phyloP scores from a whole-genome alignment of 257 asterid genomes.

The Nicotiana paniculata region DNA sequence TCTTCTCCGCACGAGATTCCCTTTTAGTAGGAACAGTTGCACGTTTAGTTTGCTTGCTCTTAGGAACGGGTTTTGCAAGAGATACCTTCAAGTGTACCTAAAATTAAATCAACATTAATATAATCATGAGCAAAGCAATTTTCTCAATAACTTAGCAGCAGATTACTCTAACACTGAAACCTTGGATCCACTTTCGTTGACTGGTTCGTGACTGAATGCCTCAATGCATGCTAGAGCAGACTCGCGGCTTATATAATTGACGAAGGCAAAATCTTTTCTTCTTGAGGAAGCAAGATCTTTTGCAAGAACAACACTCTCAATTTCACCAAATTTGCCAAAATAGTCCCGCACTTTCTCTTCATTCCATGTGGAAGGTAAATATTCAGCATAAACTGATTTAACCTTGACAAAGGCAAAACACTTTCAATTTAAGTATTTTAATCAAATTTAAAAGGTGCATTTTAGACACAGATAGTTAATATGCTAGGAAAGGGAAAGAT shows the following conservation, averaged over 20 bases:
- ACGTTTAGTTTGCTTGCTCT: conserved; percentile 31
- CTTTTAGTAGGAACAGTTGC: conserved; percentile 18
- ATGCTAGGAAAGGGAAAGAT: not conserved
- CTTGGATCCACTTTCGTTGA: conserved; percentile 38
- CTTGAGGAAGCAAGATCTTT: conserved; percentile 45
- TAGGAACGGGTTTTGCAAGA: conserved; percentile 50
- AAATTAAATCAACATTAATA: conserved; percentile 18
- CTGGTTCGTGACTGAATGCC: conserved; percentile 35
- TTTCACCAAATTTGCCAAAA: conserved; percentile 65
- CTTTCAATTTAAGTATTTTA: not conserved
- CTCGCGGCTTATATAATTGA: conserved; percentile 49
- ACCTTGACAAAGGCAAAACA: conserved; percentile 35
- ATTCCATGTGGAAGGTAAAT: conserved; percentile 58
- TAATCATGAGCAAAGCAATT: conserved; percentile 6
- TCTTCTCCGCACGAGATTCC: conserved; percentile 28
- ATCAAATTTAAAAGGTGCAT: conserved; percentile 5
- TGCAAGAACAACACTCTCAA: conserved; percentile 55
- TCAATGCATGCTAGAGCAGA: conserved; percentile 66
- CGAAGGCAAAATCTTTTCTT: conserved; percentile 68
- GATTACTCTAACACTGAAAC: conserved; percentile 19
- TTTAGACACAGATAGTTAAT: not conserved
- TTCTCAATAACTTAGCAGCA: not conserved
- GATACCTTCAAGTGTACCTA: conserved; percentile 49
- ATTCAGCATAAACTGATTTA: conserved; percentile 61
- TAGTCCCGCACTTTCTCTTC: conserved; percentile 42